phyloP scores from a whole-genome alignment of 768 basidiomycete genomes.

The Rhizopogon vesiculosus region DNA sequence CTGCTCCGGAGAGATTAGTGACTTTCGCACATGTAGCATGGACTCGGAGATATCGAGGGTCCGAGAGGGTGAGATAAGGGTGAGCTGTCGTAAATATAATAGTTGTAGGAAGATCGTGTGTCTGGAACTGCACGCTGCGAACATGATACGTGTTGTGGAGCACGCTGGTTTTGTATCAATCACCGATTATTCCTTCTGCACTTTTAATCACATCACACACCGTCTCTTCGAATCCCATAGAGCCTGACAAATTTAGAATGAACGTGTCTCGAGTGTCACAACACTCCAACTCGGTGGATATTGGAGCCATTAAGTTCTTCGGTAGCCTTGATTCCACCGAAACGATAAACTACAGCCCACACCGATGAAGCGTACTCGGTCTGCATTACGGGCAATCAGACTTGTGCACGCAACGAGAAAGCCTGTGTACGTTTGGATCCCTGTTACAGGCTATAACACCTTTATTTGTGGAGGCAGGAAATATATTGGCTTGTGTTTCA shows the following conservation, averaged over 20 bases:
- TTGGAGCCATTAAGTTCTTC: conserved; percentile 20
- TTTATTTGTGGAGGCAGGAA: no score
- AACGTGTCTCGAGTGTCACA: background rate
- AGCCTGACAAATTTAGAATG: background rate
- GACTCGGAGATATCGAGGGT: conserved; percentile 25
- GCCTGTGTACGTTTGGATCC: no score
- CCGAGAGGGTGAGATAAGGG: conserved; percentile 25
- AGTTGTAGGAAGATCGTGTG: background rate
- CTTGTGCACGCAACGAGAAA: no score
- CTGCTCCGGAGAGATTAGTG: conserved; percentile 35
- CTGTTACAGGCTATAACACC: no score
- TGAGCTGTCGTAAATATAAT: conserved; percentile 27
- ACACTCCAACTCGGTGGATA: conserved; percentile 20
- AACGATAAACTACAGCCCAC: conserved; percentile 15
- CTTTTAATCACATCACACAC: background rate
- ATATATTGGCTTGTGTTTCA: no score
- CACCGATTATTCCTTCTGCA: background rate
- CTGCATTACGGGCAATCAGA: no score
- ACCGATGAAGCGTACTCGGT: background rate
- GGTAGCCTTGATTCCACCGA: conserved; percentile 4
- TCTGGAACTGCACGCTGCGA: no score
- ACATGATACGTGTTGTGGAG: background rate
- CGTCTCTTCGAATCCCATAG: conserved; percentile 5
- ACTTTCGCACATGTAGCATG: conserved; percentile 38
- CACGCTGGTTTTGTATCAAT: background rate